Base-by-base conservation (phyloP, 2,329 filamentous ascomycete genomes). In the Cladosporium velox region DNA sequence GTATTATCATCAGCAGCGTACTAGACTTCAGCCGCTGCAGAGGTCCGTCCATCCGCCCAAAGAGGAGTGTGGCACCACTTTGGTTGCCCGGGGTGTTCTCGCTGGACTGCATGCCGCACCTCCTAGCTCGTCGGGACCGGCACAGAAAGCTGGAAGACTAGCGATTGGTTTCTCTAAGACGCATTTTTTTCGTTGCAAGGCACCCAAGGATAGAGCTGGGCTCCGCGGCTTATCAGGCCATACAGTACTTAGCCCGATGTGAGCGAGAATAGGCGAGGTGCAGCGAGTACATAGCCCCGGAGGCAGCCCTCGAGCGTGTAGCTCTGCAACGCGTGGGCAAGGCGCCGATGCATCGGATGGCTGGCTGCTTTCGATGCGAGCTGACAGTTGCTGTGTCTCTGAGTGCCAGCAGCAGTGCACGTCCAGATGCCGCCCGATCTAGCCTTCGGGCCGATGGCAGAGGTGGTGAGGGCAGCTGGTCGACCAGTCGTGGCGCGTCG, bases 181-280 rank as follows among this genome's bases (percentile, higher is more conserved):
- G 52, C 18, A 21, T 54, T 30, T 54, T 30, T 34, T 32, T 55
- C 28, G 32, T 55, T 32, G 30, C 12, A 55, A 55, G 28, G 30
- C 28, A 30, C 18, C 28, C 12, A 34, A 34, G 18, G 51, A 32
- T 18, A 54, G 28, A 54, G 51, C 51, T 54, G 30, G 30, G 28
- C 28, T 26, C 15, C n/a, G 52, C 52, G 52, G 52, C 52, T 55
- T 55, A 32, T 55, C 28, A 55, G 28, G 32, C 26, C 52, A 55
- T 4, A 18, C 51, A 15, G 24, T 55, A n/a, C 52, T n/a, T 21
- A 4, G 52, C 18, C 51, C 52, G 28, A 34, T 30, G 28, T 6
- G 52, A 34, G 52, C 32, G 26, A 55, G 32, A 55, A 34, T 55
- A 55, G 52, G 52, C 52, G 52, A 55, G 52, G 18, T 55, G 52